A percentile compares a stretch with the other conserved stretches of the same genome.
Evolutionary conservation across 2,329 filamentous ascomycete species (phyloP).

Genomic region (Ophiosphaerella korrae): DNA sequence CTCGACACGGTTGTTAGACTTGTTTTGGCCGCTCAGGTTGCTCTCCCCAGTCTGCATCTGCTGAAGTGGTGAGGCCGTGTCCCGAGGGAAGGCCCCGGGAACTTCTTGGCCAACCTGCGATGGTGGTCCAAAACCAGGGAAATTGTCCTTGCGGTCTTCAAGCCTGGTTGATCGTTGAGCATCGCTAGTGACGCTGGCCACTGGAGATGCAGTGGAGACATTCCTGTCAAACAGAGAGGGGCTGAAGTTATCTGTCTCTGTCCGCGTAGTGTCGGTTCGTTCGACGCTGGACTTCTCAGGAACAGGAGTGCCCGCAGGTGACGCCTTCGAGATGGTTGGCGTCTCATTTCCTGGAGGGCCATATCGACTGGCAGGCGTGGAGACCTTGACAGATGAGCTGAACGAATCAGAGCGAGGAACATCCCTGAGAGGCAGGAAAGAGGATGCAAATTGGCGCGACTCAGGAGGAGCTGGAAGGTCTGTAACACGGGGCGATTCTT

Average conservation of each 20-base stretch:
- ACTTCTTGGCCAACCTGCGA: slow-evolving; percentile 39
- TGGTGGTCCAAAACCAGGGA: slow-evolving; percentile 44
- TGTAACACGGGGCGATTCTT: slow-evolving; percentile 59
- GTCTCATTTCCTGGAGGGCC: slow-evolving; percentile 58
- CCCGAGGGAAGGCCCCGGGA: slow-evolving; percentile 56
- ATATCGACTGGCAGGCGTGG: slow-evolving; percentile 71
- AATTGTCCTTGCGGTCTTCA: slow-evolving; percentile 49
- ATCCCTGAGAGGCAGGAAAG: slow-evolving; percentile 71
- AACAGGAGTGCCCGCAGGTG: slow-evolving; percentile 57
- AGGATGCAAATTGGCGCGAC: slow-evolving; percentile 78
- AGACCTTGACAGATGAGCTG: slow-evolving; percentile 78
- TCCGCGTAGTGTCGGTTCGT: slow-evolving; percentile 41
- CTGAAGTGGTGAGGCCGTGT: slow-evolving; percentile 50
- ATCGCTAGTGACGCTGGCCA: slow-evolving; percentile 48
- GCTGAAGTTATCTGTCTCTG: slow-evolving; percentile 44
- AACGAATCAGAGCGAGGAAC: slow-evolving; percentile 67
- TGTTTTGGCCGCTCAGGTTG: slow-evolving; percentile 54
- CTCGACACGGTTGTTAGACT: slow-evolving; percentile 49
- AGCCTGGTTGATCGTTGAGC: slow-evolving; percentile 41
- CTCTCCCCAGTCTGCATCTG: slow-evolving; percentile 56
- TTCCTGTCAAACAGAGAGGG: slow-evolving; percentile 46
- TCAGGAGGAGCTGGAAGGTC: slow-evolving; percentile 71
- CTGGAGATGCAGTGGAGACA: slow-evolving; percentile 44
- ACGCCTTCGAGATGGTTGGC: slow-evolving; percentile 50
- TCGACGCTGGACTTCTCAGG: slow-evolving; percentile 51